Evolutionary conservation across 1,284 basidiomycete species (phyloP), one percentile per base, ranked within the genome.

Genomic region (Cryptococcus sp.): DNA sequence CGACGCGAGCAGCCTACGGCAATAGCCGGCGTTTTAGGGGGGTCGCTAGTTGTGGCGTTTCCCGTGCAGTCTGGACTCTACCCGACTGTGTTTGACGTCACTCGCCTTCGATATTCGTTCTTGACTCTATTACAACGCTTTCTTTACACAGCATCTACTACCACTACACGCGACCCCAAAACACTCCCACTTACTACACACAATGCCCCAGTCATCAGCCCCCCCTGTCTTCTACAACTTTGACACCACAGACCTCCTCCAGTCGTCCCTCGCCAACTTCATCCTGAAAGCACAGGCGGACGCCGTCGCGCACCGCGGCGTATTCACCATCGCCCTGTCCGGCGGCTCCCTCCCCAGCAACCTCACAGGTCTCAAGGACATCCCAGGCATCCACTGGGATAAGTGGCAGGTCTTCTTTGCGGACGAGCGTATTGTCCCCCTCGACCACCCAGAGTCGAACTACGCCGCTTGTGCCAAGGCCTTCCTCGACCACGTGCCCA

Each of bases 271-370:
- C 59, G 89, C 92, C 9, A 78, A 83, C 50, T 98, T 95, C 73
- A 84, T 98, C 55, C 69, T 91, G 69, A 89, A 88, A 64, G 88
- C 89, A 0, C 95, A 98, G 81, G 87, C 86, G 64, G 91, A 96
- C 47, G 86, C 95, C 28, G 82, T 98, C 70, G 83, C 86, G 70
- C 89, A 89, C 78, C 87, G 91, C 76, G 88, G 87, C 71, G 85
- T 84, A 65, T 98, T 98, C 81, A 89, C 91, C 53, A 75, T 98
- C 68, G 95, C 96, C 57, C 80, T 97, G 66, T 96, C 92, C 1
- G 95, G 95, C 21, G 95, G 95, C 2, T 92, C 89, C 0, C 82
- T 98, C 39, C 92, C 95, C 48, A 87, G 87, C 72, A 86, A 89
- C 76, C 85, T 46, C n/a, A 47, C 43, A 36, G 50, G 47, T 13